These are phyloP conservation scores for Cenococcum geophilum DNA, from an alignment of 495 filamentous ascomycete genomes.

Conservation along the genomic window DNA sequence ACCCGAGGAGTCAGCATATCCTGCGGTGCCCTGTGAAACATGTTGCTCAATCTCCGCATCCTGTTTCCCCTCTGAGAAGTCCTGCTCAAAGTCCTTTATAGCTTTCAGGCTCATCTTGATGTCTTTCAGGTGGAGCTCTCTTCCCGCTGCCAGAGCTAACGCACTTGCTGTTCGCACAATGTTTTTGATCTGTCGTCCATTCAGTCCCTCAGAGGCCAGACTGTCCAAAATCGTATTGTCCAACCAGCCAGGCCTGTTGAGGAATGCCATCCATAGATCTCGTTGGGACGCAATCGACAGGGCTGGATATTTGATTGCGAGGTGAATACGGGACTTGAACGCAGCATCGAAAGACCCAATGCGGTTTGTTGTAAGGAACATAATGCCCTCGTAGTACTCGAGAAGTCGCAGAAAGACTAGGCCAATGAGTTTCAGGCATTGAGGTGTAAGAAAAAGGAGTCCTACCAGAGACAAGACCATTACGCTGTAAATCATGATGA, in stretches of 20 bases:
- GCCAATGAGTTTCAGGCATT: background rate
- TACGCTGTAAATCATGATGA: slow-evolving; percentile 42
- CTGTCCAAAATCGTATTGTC: slow-evolving; percentile 32
- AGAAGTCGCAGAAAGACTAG: background rate
- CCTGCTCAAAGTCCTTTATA: slow-evolving; percentile 2
- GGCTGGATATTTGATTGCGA: slow-evolving; percentile 45
- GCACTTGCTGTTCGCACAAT: background rate
- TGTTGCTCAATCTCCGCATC: no score
- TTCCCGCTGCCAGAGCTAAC: background rate
- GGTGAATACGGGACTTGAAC: slow-evolving; percentile 49
- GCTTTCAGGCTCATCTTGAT: background rate
- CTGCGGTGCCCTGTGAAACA: no score
- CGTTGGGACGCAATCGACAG: slow-evolving; percentile 33
- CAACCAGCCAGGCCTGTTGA: background rate
- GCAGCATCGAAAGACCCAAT: slow-evolving; percentile 38
- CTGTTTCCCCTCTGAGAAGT: no score
- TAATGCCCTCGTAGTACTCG: slow-evolving; percentile 15
- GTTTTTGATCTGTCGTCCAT: slow-evolving; percentile 48
- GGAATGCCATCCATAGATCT: slow-evolving; percentile 26
- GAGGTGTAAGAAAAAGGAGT: background rate
- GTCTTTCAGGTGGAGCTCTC: background rate
- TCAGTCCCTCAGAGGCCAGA: slow-evolving; percentile 36
- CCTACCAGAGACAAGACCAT: slow-evolving; percentile 45
- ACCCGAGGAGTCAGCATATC: no score
- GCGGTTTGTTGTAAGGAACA: slow-evolving; percentile 18